Evolutionary conservation across 805 yeast species (phyloP), one percentile per base, ranked within the genome.

Genomic region (Tetrapisispora phaffii): DNA sequence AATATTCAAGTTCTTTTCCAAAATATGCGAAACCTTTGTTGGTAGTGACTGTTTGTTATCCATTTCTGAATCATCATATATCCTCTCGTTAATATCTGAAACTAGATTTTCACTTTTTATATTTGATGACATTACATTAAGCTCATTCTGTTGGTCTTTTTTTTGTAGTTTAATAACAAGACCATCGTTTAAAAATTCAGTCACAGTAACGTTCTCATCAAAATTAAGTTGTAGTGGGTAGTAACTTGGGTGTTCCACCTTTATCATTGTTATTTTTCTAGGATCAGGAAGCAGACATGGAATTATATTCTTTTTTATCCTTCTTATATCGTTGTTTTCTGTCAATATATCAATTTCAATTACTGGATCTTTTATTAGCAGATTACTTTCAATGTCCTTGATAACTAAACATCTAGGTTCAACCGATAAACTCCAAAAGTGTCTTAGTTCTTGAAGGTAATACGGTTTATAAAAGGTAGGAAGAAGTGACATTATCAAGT

Each of bases 371-470:
- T 74, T 71, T 15, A 77, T 69, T 0, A 87, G 80, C 34, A 67
- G 71, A 4, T 71, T 75, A 0, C 82, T 73, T 19, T 74, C 75
- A 8, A 82, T 79, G 58, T 88, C 87, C 46, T 93, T 71, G 1
- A 82, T 73, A 4, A 85, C 74, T n/a, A 93, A 65, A 59, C 96
- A 87, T 47, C 96, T 68, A 2, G 82, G 82, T 52, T 82, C 88
- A 4, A 83, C 82, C 0, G 94, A 76, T 48, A 93, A 65, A 1
- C 88, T 82, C 97, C 97, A 93, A 51, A 93, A 82, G 60, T 88
- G 94, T 35, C 95, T 71, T 32, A 88, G 66, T 1, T 94, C 96
- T 60, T 87, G 95, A 44, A 90, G 60, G 57, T 85, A 87, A 19
- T 82, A 57, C 2, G 62, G 61, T 3, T 47, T 44, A 42, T 38